A percentile compares a stretch with the other conserved stretches of the same genome.
Evolutionary conservation across 805 yeast genomes (phyloP).

Genomic region (Teunomyces pallodes): DNA sequence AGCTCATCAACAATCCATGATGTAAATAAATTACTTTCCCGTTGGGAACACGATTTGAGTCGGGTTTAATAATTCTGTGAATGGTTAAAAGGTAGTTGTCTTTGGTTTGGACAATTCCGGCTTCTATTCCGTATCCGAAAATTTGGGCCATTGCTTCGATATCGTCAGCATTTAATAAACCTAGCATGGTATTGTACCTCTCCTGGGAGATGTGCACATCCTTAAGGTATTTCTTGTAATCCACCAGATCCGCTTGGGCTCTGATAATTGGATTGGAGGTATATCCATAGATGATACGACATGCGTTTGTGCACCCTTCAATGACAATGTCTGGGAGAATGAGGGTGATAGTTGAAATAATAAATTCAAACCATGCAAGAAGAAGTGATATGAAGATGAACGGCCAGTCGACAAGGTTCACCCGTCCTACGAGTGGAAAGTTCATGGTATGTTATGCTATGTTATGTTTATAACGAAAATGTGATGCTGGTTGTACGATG

Average conservation of each 20-base stretch:
- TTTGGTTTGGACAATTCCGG: conserved; percentile 70
- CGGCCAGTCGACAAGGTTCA: conserved; percentile 50
- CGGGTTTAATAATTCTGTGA: conserved; percentile 58
- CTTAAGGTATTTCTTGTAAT: conserved; percentile 22
- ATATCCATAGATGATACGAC: conserved; percentile 24
- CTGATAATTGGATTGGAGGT: conserved; percentile 24
- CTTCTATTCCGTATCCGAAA: conserved; percentile 71
- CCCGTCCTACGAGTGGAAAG: conserved; percentile 28
- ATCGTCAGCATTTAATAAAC: conserved; percentile 45
- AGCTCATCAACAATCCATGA: conserved; percentile 87
- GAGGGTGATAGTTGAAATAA: conserved; percentile 43
- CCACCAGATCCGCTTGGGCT: conserved; percentile 8
- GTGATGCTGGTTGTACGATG: background rate
- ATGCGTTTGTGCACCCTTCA: conserved; percentile 28
- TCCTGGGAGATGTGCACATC: conserved; percentile 18
- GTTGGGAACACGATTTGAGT: conserved; percentile 6
- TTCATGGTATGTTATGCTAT: conserved; percentile 4
- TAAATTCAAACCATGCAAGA: conserved; percentile 49
- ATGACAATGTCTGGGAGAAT: conserved; percentile 46
- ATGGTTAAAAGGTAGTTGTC: conserved; percentile 77
- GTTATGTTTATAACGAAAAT: background rate
- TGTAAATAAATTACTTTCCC: conserved; percentile 73
- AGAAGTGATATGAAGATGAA: conserved; percentile 42
- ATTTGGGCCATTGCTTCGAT: conserved; percentile 65
- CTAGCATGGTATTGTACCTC: conserved; percentile 30